Evolutionary conservation across 805 yeast genomes (phyloP).

Genomic region (Yamadazyma nakazawae): DNA sequence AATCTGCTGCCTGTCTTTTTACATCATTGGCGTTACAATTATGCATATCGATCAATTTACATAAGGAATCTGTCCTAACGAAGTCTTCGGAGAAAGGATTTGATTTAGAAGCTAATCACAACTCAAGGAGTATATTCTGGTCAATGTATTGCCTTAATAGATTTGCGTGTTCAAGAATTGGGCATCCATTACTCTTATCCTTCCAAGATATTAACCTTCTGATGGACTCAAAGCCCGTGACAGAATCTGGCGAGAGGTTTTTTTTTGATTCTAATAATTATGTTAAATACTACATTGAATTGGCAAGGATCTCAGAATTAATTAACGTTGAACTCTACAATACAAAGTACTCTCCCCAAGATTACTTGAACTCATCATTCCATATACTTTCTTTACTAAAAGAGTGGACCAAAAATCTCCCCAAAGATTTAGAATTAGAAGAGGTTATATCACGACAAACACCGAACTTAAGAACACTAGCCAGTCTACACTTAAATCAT

Average conservation of each 20-base stretch:
- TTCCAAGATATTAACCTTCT: constrained; percentile 18
- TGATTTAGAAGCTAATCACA: constrained; percentile 4
- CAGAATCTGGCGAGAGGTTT: not conserved
- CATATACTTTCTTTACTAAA: constrained; percentile 15
- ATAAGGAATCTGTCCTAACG: constrained; percentile 15
- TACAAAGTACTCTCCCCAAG: constrained; percentile 14
- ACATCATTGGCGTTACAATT: constrained; percentile 24
- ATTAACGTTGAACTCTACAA: constrained; percentile 22
- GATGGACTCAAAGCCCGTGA: not conserved
- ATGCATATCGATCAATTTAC: constrained; percentile 25
- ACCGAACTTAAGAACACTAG: constrained; percentile 18
- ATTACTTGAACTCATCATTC: constrained; percentile 16
- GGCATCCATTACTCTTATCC: constrained; percentile 22
- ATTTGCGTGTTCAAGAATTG: constrained; percentile 22
- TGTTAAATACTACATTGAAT: constrained; percentile 19
- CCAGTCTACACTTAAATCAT: constrained; percentile 27
- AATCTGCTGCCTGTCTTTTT: constrained; percentile 22
- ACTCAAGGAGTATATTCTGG: constrained; percentile 22
- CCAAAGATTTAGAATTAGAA: constrained; percentile 17
- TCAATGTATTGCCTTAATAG: constrained; percentile 25
- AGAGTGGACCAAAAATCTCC: constrained; percentile 22
- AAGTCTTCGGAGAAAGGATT: constrained; percentile 4
- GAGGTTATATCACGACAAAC: constrained; percentile 10
- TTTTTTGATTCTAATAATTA: constrained; percentile 6
- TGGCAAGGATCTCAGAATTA: constrained; percentile 24